A percentile compares a stretch with the other conserved stretches of the same genome.
phyloP scores from a whole-genome alignment of 352 stramenopile genomes.

The Pythium dissimile region DNA sequence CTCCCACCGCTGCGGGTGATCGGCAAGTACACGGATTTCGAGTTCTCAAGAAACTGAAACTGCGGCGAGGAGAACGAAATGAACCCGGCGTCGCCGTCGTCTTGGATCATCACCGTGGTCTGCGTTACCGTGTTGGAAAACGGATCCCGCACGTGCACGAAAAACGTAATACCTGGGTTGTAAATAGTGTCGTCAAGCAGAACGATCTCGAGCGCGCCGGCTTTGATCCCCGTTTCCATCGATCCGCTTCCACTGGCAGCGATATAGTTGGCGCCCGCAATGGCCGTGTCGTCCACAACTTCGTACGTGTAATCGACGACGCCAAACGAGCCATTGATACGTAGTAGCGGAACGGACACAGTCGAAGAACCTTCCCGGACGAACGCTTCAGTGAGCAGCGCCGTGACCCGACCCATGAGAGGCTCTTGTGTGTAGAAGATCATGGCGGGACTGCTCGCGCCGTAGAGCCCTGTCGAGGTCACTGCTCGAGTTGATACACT shows the following conservation, averaged over 20 bases:
- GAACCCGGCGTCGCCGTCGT: slow-evolving; percentile 55
- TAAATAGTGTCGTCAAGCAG: slow-evolving; percentile 45
- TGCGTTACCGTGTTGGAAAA: slow-evolving; percentile 18
- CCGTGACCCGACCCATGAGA: slow-evolving; percentile 27
- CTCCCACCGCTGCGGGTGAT: slow-evolving; percentile 30
- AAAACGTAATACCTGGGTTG: slow-evolving; percentile 39
- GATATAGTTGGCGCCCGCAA: slow-evolving; percentile 36
- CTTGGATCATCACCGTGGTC: slow-evolving; percentile 33
- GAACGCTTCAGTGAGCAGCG: slow-evolving; percentile 7
- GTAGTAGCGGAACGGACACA: slow-evolving; percentile 33
- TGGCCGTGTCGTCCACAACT: slow-evolving; percentile 30
- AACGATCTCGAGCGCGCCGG: slow-evolving; percentile 24
- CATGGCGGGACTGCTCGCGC: slow-evolving; percentile 14
- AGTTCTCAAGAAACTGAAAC: slow-evolving; percentile 32
- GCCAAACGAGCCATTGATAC: slow-evolving; percentile 52
- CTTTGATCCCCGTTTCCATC: slow-evolving; percentile 30
- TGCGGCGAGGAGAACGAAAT: slow-evolving; percentile 32
- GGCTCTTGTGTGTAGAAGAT: slow-evolving; percentile 37
- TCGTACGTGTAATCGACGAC: slow-evolving; percentile 32
- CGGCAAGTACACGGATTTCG: slow-evolving; percentile 16
- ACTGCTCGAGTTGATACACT: slow-evolving; percentile 25
- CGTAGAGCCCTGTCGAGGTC: slow-evolving; percentile 35
- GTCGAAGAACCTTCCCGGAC: slow-evolving; percentile 29
- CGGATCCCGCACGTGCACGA: slow-evolving; percentile 32
- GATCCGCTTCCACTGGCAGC: slow-evolving; percentile 2